Evolutionary conservation across 495 filamentous ascomycete genomes (phyloP), one percentile per base, ranked within the genome.

Genomic region (Penicillium canescens): DNA sequence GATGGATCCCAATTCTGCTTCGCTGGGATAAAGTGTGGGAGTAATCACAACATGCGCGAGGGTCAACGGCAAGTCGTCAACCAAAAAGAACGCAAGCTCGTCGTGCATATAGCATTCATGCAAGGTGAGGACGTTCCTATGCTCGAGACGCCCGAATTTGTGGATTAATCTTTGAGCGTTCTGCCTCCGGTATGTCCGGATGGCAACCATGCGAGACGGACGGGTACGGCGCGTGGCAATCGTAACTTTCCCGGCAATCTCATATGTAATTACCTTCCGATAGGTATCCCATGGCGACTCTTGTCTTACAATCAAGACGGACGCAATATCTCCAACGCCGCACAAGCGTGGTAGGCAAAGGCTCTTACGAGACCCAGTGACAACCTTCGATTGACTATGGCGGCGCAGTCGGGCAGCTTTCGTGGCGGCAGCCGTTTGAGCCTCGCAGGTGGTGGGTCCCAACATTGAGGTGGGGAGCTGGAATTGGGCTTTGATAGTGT

Each of bases 241-340:
- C 16, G 23, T 46, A 20, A 54, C 42, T 39, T 54, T 39, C 2
- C 51, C 34, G 6, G 51, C 42, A 42, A 39, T 40, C 34, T 54
- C 34, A 34, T 54, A 54, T 2, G 51, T 46, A 39, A 54, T 54
- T 21, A 31, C 51, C 39, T 35, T 16, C 36, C 23, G 43, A 47
- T 54, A 54, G 4, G 51, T 54, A 42, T 54, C 42, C 43, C 35
- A 54, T 42, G 23, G 51, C 6, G 24, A 54, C 35, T 54, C 51
- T 14, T 46, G 36, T 54, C 43, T 46, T 28, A 54, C 23, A 47
- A 54, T 18, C n/a, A 54, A 34, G 12, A 42, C 36, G 7, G 38
- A 37, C 5, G 36, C 20, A 20, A 50, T 50, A 20, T 50, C 20
- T 11, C 41, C 47, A 16, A 50, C 18, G 9, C 37, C 33, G 13